Conservation (phyloP, 163 green algal species). For the Chloromonas sp. region DNA sequence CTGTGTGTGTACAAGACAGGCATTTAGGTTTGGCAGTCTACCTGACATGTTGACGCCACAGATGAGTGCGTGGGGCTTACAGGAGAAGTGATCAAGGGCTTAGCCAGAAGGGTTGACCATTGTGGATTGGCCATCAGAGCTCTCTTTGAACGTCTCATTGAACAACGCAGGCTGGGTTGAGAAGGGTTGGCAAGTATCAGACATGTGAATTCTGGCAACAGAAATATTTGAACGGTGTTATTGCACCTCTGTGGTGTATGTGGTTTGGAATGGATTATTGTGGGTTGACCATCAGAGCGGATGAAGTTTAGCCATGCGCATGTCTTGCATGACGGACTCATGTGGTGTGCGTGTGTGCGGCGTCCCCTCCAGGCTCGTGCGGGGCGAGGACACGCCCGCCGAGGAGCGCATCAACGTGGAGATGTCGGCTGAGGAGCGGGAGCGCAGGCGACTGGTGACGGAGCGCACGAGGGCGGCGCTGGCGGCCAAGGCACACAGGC, state of each 20-base stretch:
- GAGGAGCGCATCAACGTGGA: constrained; percentile 21
- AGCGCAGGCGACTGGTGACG: background rate
- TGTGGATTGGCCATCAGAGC: too few relatives aligned
- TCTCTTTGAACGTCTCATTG: too few relatives aligned
- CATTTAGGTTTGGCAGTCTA: background rate
- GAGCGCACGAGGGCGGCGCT: background rate
- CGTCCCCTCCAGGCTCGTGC: constrained; percentile 8
- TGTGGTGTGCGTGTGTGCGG: background rate
- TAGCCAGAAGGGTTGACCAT: background rate
- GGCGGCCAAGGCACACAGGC: constrained; percentile 1
- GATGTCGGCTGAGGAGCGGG: constrained; percentile 16
- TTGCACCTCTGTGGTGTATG: background rate
- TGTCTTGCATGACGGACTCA: background rate
- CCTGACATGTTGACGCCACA: background rate
- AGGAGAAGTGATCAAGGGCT: background rate
- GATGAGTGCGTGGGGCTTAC: background rate
- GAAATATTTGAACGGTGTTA: background rate
- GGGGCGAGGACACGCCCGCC: constrained; percentile 29
- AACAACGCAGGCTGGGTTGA: too few relatives aligned
- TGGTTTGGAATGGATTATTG: background rate
- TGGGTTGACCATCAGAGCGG: background rate
- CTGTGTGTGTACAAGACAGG: background rate
- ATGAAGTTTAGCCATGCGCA: too few relatives aligned
- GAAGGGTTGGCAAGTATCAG: too few relatives aligned
- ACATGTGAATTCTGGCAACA: background rate